A percentile compares a stretch with the other conserved stretches of the same genome.
phyloP scores from a whole-genome alignment of 441 rosid genomes.

The Populus hybrid region DNA sequence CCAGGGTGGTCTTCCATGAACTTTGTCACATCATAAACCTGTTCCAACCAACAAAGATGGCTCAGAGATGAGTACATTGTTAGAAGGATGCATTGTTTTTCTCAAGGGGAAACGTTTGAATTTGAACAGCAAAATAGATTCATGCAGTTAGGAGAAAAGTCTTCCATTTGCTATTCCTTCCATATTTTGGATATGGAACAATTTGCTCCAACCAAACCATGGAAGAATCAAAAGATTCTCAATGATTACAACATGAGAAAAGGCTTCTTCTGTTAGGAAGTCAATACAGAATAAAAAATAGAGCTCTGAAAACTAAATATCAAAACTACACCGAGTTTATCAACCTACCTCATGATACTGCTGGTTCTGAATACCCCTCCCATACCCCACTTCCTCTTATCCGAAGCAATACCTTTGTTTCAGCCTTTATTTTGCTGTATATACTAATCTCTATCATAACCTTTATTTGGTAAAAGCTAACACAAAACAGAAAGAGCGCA shows the following conservation, averaged over 20 bases:
- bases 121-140: neutral
- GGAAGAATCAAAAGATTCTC: neutral
- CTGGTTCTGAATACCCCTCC: neutral
- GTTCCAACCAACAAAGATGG: conserved; percentile 3
- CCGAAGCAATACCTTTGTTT: neutral
- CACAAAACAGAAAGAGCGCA: neutral
- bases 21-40: conserved; percentile 87
- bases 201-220: neutral
- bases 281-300: neutral
- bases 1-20: conserved; percentile 97
- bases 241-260: neutral
- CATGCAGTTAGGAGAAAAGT: neutral
- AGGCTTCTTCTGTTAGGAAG: neutral
- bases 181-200: neutral
- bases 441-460: neutral
- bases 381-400: neutral
- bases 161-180: conserved; percentile 2
- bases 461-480: neutral
- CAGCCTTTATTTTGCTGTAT: neutral
- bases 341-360: neutral
- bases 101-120: neutral
- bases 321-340: neutral
- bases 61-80: neutral
- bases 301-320: neutral
- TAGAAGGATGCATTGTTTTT: neutral